Base-by-base conservation (phyloP, 768 basidiomycete species). In the Steccherinum ochraceum region DNA sequence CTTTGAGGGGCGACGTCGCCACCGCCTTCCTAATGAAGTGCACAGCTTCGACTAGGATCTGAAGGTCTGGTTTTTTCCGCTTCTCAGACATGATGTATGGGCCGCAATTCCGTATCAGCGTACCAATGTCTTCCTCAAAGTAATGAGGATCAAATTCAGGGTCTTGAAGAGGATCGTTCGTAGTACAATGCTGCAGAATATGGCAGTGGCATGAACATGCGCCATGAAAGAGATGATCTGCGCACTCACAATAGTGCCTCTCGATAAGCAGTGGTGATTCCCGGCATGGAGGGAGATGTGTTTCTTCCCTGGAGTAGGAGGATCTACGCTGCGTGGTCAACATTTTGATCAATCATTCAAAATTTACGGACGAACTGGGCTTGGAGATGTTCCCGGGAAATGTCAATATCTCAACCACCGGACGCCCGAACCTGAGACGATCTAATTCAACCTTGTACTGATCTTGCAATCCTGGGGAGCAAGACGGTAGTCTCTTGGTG, bases 81-180 rank as follows among this genome's bases (percentile, higher is more conserved):
- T n/a, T n/a, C n/a, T n/a, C n/a, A n/a, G n/a, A n/a, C n/a, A n/a
- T n/a, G n/a, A n/a, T n/a, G n/a, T n/a, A n/a, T n/a, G n/a, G n/a
- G n/a, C n/a, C n/a, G n/a, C n/a, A n/a, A n/a, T n/a, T n/a, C n/a
- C n/a, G n/a, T n/a, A n/a, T n/a, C n/a, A n/a, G n/a, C n/a, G n/a
- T n/a, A n/a, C n/a, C n/a, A n/a, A n/a, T n/a, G n/a, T n/a, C n/a
- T n/a, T n/a, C n/a, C n/a, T n/a, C n/a, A n/a, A n/a, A 62, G 51
- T 66, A 66, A 24, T 57, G 64, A 3, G 68, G 67, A 46, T 71
- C 65, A n/a, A 67, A 56, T 26, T 58, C 60, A 0, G 67, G 66
- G 13, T 62, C 58, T 3, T 47, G 52, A 5, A 46, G 18, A 1
- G 67, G 64, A 43, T 72, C 64, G 12, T 49, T 48, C 7, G 7